Evolutionary conservation across 2,329 filamentous ascomycete species (phyloP).

Genomic region (Cladosporium halotolerans): DNA sequence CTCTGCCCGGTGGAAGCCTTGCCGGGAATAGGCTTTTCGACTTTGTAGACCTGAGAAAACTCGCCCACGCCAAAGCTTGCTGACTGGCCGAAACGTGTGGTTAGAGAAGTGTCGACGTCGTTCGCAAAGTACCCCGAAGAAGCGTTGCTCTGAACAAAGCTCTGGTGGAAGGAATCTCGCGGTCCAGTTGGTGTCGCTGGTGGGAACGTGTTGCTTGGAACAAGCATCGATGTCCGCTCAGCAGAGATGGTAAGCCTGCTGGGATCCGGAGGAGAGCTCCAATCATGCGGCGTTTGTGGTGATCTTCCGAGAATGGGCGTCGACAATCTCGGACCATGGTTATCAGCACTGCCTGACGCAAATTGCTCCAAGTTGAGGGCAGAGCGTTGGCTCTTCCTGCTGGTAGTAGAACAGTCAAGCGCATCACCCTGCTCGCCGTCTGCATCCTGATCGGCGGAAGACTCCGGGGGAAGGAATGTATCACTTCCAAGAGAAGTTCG

Average conservation of each 20-base stretch:
- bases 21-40: conserved; percentile 45
- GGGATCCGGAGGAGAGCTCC: conserved; percentile 68
- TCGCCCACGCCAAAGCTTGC: conserved; percentile 79
- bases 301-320: conserved; percentile 12
- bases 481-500: conserved; percentile 41
- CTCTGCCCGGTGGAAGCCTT: conserved; percentile 15
- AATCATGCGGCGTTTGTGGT: conserved; percentile 68
- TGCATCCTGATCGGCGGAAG: conserved; percentile 18
- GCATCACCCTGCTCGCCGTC: neutral
- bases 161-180: conserved; percentile 53
- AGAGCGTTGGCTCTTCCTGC: conserved; percentile 8
- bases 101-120: conserved; percentile 69
- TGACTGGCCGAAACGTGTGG: conserved; percentile 71
- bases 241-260: conserved; percentile 78
- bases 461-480: conserved; percentile 39
- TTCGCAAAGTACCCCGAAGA: conserved; percentile 63
- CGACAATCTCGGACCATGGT: neutral
- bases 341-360: neutral
- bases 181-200: conserved; percentile 78
- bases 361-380: conserved; percentile 3
- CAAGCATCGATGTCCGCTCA: conserved; percentile 33
- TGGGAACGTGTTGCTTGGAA: conserved; percentile 45
- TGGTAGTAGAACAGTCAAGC: neutral
- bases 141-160: conserved; percentile 39
- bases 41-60: conserved; percentile 87